Evolutionary conservation across 768 basidiomycete genomes (phyloP).

Genomic region (Lactifluus pinguis): DNA sequence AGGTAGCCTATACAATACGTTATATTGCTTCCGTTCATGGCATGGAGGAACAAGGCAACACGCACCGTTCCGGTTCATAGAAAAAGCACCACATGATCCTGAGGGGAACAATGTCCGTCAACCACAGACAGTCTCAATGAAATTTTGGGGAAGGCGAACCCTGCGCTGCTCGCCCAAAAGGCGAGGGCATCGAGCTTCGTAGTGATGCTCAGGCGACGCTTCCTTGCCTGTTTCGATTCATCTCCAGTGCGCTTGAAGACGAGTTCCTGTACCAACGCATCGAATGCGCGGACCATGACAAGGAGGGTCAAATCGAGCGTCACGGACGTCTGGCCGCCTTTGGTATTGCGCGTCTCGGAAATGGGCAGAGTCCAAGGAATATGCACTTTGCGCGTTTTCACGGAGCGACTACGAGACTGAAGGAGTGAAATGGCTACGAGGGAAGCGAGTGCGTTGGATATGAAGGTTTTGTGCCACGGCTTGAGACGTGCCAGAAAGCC

Average conservation of each 20-base stretch:
- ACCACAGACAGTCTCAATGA: neutral
- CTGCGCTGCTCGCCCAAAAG: conserved; percentile 72
- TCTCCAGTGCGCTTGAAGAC: conserved; percentile 28
- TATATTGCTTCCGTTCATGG: neutral
- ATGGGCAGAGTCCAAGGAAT: conserved; percentile 22
- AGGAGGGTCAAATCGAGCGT: conserved; percentile 64
- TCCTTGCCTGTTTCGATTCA: conserved; percentile 26
- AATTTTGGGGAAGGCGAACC: conserved; percentile 35
- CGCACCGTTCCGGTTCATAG: conserved; percentile 61
- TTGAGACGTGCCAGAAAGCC: conserved; percentile 20
- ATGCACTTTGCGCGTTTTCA: conserved; percentile 23
- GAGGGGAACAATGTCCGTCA: neutral
- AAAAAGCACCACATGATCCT: conserved; percentile 91
- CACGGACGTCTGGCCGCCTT: conserved; percentile 30
- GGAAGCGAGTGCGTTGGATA: conserved; percentile 50
- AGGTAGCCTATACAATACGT: conserved; percentile 36
- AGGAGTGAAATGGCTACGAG: conserved; percentile 48
- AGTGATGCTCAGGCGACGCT: conserved; percentile 29
- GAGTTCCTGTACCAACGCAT: conserved; percentile 46
- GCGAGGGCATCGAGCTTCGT: conserved; percentile 55
- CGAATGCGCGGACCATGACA: conserved; percentile 59
- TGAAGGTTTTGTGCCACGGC: conserved; percentile 43
- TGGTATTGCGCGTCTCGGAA: neutral
- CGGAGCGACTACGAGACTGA: conserved; percentile 37
- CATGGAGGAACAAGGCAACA: neutral